Evolutionary conservation across 192 early-diverging fungal genomes (phyloP).

Genomic region (Coemansia reversa): DNA sequence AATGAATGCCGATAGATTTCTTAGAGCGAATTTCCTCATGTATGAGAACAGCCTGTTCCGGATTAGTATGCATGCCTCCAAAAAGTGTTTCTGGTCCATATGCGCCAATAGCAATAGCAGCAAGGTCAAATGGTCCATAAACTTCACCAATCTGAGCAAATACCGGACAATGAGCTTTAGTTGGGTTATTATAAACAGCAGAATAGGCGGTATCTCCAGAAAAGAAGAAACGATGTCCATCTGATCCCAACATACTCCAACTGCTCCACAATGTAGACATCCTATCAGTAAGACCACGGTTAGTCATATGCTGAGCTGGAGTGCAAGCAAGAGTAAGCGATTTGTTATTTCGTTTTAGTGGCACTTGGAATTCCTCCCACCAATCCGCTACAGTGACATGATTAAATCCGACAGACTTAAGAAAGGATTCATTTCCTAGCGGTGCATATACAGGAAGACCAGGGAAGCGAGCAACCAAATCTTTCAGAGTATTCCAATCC

Average conservation of each 20-base stretch:
- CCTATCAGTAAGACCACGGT: constrained; percentile 62
- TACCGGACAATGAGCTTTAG: constrained; percentile 70
- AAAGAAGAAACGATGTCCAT: constrained; percentile 41
- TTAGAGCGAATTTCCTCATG: constrained; percentile 72
- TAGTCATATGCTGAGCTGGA: constrained; percentile 62
- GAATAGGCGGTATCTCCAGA: constrained; percentile 80
- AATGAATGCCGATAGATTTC: constrained; percentile 76
- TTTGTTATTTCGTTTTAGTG: constrained; percentile 10
- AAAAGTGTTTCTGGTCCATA: constrained; percentile 70
- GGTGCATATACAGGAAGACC: constrained; percentile 68
- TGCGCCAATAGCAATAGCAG: constrained; percentile 83
- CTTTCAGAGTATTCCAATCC: constrained; percentile 65
- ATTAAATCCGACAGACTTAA: constrained; percentile 56
- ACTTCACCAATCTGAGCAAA: constrained; percentile 80
- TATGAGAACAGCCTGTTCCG: constrained; percentile 76
- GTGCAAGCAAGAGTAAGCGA: constrained; percentile 65
- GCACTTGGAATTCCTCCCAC: constrained; percentile 63
- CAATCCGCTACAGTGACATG: constrained; percentile 72
- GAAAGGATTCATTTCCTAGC: constrained; percentile 71
- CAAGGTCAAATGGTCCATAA: constrained; percentile 71
- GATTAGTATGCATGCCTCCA: constrained; percentile 72
- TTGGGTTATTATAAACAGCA: constrained; percentile 55
- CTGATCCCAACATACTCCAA: constrained; percentile 60
- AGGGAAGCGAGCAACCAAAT: constrained; percentile 53
- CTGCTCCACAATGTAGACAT: constrained; percentile 79